Base-by-base conservation (phyloP, 805 yeast genomes). In the Zygosaccharomyces siamensis region DNA sequence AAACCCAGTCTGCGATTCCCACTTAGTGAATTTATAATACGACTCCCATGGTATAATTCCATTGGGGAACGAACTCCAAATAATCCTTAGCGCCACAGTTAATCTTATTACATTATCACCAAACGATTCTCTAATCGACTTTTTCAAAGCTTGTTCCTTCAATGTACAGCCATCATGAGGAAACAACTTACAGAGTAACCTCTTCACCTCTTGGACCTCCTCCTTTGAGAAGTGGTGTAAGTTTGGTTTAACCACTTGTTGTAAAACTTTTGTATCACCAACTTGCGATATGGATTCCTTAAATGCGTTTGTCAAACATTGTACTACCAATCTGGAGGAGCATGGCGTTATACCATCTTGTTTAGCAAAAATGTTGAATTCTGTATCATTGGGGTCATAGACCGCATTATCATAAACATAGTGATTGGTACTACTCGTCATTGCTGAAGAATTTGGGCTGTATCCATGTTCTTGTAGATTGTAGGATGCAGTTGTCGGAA, bases 111-210 rank as follows among this genome's bases (percentile, higher is more conserved):
- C 62, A 21, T 54, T 54, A 14, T 58, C 57, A 3, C 53, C 49
- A 30, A 53, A 54, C 20, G 50, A 41, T 1, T 51, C 47, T 5
- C 50, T 43, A 23, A 69, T 58, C 27, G 59, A 56, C 23, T 51
- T 35, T 32, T 59, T 61, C 31, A 69, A 41, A 21, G 60, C 64
- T 1, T 49, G 58, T 11, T 70, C 72, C 5, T 64, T 64, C 36
- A 61, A 57, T 3, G 72, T 64, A 45, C 73, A 69, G 2, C 73
- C 73, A 38, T 64, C 65, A 46, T 60, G 65, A 14, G 73, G 73
- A 56, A 69, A 69, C 55, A 68, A 55, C 1, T 49, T 45, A 48
- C 51, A 60, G 31, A 69, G 49, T n/a, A 62, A 57, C 3, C 54
- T 54, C 31, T 62, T 62, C 20, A 64, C 64, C 8, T 54, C 54